Percentiles rank a stretch among this genome's conserved stretches.
Evolutionary conservation across 371 early-diverging fungal species (phyloP).

Genomic region (Rhizopus sp.): DNA sequence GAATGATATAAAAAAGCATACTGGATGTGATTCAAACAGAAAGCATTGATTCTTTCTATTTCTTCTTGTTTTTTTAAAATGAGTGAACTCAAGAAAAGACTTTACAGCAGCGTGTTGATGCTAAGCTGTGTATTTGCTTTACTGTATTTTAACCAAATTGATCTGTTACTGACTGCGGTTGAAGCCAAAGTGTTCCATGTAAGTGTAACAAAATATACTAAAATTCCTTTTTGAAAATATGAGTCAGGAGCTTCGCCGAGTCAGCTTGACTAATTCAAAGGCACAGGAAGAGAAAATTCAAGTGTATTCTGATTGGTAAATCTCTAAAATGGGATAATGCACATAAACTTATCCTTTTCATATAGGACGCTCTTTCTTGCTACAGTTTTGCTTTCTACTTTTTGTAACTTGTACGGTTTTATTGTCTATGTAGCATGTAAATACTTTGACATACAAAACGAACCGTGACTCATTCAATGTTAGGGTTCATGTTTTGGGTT

Average conservation of each 20-base stretch:
- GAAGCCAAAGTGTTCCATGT: slow-evolving; percentile 29
- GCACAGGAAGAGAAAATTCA: background rate
- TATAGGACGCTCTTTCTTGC: slow-evolving; percentile 3
- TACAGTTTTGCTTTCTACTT: background rate
- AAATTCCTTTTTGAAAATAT: background rate
- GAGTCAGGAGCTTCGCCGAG: slow-evolving; percentile 8
- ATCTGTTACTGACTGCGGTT: slow-evolving; percentile 12
- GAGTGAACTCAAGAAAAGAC: background rate
- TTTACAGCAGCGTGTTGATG: background rate
- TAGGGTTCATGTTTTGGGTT: slow-evolving; percentile 22
- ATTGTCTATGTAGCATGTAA: slow-evolving; percentile 11
- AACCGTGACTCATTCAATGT: background rate
- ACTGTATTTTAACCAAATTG: background rate
- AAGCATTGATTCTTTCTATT: background rate
- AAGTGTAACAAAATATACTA: background rate
- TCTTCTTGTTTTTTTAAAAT: background rate
- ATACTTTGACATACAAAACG: background rate
- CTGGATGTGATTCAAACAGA: too few relatives aligned
- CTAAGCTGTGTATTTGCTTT: background rate
- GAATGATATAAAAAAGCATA: too few relatives aligned
- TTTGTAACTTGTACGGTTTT: slow-evolving; percentile 4
- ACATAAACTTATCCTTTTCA: background rate
- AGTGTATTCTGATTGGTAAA: slow-evolving; percentile 9
- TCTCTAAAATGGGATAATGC: too few relatives aligned
- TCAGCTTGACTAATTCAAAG: slow-evolving; percentile 1